These are phyloP conservation scores for Phyllosticta ampelicida DNA, from an alignment of 2,329 filamentous ascomycete genomes.

Conservation along the genomic window DNA sequence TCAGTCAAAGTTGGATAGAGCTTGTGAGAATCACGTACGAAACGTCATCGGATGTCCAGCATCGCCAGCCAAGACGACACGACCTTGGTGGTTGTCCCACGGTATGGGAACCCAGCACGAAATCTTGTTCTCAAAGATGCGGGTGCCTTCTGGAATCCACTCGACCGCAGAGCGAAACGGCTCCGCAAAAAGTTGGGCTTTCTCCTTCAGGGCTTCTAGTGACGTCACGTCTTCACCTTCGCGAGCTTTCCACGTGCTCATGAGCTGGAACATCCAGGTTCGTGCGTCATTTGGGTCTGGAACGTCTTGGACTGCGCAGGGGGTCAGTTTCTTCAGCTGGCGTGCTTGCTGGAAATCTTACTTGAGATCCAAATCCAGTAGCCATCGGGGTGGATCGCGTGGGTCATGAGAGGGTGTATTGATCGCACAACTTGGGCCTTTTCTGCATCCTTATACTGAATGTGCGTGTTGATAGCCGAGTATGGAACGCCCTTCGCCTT, in stretches of 20 bases:
- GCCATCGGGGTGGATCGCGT: conserved; percentile 22
- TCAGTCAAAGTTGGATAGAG: background rate
- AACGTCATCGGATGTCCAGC: conserved; percentile 33
- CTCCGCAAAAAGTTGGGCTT: conserved; percentile 21
- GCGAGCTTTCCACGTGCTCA: conserved; percentile 21
- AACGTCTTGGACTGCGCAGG: conserved; percentile 20
- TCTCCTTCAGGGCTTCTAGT: conserved; percentile 18
- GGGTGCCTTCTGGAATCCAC: conserved; percentile 23
- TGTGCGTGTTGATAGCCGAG: conserved; percentile 9
- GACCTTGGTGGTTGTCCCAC: conserved; percentile 22
- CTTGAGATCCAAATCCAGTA: conserved; percentile 14
- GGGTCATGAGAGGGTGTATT: conserved; percentile 22
- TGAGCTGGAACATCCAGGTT: conserved; percentile 26
- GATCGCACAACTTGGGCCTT: conserved; percentile 14
- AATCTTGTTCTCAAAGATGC: conserved; percentile 24
- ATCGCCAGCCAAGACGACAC: conserved; percentile 29
- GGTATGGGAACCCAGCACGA: conserved; percentile 24
- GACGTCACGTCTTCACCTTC: conserved; percentile 19
- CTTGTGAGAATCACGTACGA: conserved; percentile 8
- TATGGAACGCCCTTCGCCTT: conserved; percentile 3
- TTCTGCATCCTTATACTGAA: conserved; percentile 9
- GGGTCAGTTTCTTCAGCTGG: background rate
- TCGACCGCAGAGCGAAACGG: conserved; percentile 31
- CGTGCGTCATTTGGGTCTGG: conserved; percentile 21
- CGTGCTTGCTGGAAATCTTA: background rate